phyloP scores from a whole-genome alignment of 495 filamentous ascomycete species.

The Neurospora discreta region DNA sequence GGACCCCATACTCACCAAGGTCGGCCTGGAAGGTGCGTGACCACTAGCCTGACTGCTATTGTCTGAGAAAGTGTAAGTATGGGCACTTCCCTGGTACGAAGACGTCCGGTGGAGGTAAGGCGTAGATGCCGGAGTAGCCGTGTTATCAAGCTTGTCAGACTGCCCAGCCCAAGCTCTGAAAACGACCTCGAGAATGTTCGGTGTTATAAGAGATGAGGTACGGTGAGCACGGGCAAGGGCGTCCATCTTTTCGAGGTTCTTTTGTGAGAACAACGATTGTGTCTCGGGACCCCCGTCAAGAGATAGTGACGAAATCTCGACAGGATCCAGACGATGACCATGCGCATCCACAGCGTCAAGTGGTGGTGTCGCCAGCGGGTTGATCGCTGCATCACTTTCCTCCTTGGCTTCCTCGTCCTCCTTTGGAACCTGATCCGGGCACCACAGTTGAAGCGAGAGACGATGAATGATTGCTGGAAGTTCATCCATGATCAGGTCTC shows the following conservation, averaged over 20 bases:
- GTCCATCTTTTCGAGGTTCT: slow-evolving; percentile 69
- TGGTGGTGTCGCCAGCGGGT: slow-evolving; percentile 71
- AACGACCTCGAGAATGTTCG: slow-evolving; percentile 68
- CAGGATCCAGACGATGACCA: slow-evolving; percentile 63
- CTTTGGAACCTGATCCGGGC: slow-evolving; percentile 64
- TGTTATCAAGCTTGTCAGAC: slow-evolving; percentile 55
- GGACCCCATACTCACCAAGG: slow-evolving; percentile 35
- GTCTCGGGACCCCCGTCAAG: slow-evolving; percentile 65
- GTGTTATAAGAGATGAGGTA: slow-evolving; percentile 80
- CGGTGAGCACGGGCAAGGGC: slow-evolving; percentile 71
- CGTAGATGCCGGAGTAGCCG: slow-evolving; percentile 42
- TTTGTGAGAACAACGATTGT: slow-evolving; percentile 80
- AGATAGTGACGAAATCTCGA: slow-evolving; percentile 61
- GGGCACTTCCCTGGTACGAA: slow-evolving; percentile 49
- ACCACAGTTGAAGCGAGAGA: slow-evolving; percentile 81
- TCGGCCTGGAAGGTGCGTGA: slow-evolving; percentile 33
- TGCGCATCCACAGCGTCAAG: slow-evolving; percentile 64
- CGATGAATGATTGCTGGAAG: slow-evolving; percentile 92
- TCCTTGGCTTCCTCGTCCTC: slow-evolving; percentile 39
- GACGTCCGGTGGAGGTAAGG: slow-evolving; percentile 47
- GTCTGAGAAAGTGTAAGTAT: slow-evolving; percentile 53
- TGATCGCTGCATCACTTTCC: slow-evolving; percentile 42
- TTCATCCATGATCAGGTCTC: slow-evolving; percentile 93
- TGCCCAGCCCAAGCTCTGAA: slow-evolving; percentile 85
- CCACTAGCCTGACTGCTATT: slow-evolving; percentile 39